A percentile compares a stretch with the other conserved stretches of the same genome.
Conservation (phyloP, 768 basidiomycete genomes). For the Pseudohyphozyma bogoriensis region DNA sequence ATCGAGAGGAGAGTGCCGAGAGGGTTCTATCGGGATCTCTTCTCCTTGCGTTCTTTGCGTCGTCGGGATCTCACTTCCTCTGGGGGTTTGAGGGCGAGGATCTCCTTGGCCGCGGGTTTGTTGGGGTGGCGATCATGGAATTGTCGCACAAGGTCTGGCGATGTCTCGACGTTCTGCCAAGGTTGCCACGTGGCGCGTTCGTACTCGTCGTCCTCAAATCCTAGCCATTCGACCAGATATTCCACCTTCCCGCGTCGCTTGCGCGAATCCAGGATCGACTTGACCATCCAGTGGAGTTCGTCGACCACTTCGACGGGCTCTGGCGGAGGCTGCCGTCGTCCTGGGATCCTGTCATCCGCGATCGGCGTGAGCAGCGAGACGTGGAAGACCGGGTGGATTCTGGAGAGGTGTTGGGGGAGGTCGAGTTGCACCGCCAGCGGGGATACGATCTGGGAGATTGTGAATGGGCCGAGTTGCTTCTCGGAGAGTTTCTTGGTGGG, state of each 20-base stretch:
- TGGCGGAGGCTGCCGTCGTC: slow-evolving; percentile 17
- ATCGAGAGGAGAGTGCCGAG: too few relatives aligned
- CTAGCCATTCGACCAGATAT: background rate
- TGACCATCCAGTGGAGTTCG: background rate
- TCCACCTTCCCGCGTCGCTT: background rate
- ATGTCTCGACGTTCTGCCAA: background rate
- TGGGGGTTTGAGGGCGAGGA: too few relatives aligned
- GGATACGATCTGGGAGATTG: background rate
- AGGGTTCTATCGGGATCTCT: too few relatives aligned
- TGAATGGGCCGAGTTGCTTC: background rate
- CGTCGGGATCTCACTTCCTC: too few relatives aligned
- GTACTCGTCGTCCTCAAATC: background rate
- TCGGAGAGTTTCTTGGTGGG: slow-evolving; percentile 3
- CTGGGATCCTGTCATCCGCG: slow-evolving; percentile 34
- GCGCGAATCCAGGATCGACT: background rate
- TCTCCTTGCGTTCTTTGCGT: too few relatives aligned
- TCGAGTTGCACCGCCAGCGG: slow-evolving; percentile 26
- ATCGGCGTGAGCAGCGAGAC: slow-evolving; percentile 35
- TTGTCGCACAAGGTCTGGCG: background rate
- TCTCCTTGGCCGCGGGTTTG: too few relatives aligned
- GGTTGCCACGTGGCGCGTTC: background rate
- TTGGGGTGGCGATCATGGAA: background rate
- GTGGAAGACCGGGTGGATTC: slow-evolving; percentile 42
- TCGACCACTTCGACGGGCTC: slow-evolving; percentile 8
- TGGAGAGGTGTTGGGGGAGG: slow-evolving; percentile 37